Evolutionary conservation across 306 rosid species (phyloP), one percentile per base, ranked within the genome.

Genomic region (Gastrolobium bilobum): DNA sequence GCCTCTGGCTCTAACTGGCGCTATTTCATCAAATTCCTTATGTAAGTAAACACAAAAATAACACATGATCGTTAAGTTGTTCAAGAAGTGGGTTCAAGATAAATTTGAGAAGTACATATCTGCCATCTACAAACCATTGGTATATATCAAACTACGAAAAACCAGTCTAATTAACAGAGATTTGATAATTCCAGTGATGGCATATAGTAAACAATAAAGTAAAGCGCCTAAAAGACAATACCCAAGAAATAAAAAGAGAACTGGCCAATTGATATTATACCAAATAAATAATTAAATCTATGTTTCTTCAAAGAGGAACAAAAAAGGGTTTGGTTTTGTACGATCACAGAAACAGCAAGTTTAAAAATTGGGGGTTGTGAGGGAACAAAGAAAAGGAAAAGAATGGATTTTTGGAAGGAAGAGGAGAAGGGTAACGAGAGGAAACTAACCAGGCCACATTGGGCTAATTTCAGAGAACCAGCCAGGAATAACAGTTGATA

Each of bases 391-490:
- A 73, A 15, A 53, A 15, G 2, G 11, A 42, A 78, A 86, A 50
- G 48, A 34, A 58, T 3, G 7, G 46, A 13, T 57, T 62, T 71
- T 59, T 11, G 34, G 13, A 33, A 35, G 5, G 10, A 50, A 3
- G 13, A 42, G 1, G 33, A 50, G 64, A 73, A 53, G 6, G 79
- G 70, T 33, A n/a, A 4, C 4, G 7, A 64, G 58, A 57, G 29
- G 6, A 59, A 79, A 80, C 96, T 29, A 68, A 95, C 99, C 99
- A 5, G 99, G 99, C 99, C 99, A 95, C 98, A 93, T 87, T 93
- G 98, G 94, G 90, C 99, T 95, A 57, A 95, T 86, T 88, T 95
- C 98, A 7, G 99, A 95, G 84, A 95, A 95, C 99, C 99, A 95
- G 5, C 99, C 97, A 64, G 98, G 98, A 77, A 93, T 93, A 43